Evolutionary conservation across 2,329 filamentous ascomycete species (phyloP).

Genomic region (Colletotrichum sublineola): DNA sequence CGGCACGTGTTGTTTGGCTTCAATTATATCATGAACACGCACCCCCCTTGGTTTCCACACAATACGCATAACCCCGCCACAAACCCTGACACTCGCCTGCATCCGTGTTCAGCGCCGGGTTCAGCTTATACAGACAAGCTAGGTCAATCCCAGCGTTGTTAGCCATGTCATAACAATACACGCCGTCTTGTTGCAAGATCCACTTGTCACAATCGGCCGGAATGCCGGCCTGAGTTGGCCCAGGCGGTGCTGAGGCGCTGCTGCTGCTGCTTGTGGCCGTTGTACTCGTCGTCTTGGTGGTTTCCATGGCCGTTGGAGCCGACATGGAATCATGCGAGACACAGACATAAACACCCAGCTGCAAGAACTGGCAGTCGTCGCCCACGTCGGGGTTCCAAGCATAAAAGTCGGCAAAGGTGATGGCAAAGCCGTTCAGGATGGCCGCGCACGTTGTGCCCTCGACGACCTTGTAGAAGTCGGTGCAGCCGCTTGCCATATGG

Average conservation of each 20-base stretch:
- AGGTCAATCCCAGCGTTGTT: neutral
- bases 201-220: slow-evolving; percentile 2
- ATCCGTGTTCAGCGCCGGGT: slow-evolving; percentile 2
- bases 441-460: neutral
- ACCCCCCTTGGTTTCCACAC: no score
- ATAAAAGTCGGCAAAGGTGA: slow-evolving; percentile 3
- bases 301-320: neutral
- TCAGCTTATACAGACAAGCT: slow-evolving; percentile 7
- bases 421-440: neutral
- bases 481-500: neutral
- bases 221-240: neutral
- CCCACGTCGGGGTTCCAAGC: slow-evolving; percentile 19
- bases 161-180: slow-evolving; percentile 13
- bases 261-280: neutral
- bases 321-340: no score
- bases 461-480: no score
- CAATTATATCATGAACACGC: no score
- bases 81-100: neutral
- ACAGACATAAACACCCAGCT: no score
- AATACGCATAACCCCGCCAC: no score
- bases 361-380: neutral
- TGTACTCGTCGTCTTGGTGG: neutral
- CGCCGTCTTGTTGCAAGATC: neutral
- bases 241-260: neutral
- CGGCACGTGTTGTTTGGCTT: neutral